These are phyloP conservation scores for Aegilops speltoides DNA, from an alignment of 176 grass and related monocot genomes.

Conservation along the genomic window DNA sequence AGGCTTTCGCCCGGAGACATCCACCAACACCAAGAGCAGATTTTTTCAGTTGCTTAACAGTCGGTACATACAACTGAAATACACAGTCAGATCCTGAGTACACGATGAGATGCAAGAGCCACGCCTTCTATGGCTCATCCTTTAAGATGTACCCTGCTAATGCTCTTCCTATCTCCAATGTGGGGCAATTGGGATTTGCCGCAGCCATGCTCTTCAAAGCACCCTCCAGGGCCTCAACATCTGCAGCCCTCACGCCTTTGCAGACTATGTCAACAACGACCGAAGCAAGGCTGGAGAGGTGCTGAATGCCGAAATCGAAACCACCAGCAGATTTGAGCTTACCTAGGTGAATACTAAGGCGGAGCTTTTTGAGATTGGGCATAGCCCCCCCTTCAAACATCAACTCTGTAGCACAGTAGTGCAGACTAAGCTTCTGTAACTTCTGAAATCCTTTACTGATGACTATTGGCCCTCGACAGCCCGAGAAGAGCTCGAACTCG, in stretches of 20 bases:
- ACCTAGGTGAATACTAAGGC: neutral
- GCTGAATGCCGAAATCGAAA: neutral
- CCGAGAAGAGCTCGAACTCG: too few species aligned
- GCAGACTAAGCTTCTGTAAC: neutral
- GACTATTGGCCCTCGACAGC: neutral
- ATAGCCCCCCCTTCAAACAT: neutral
- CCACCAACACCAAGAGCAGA: too few species aligned
- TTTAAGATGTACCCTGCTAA: too few species aligned
- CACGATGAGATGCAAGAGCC: too few species aligned
- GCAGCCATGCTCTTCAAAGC: neutral
- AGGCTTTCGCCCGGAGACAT: too few species aligned
- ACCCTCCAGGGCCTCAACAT: neutral
- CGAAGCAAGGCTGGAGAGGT: neutral
- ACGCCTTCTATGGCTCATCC: too few species aligned
- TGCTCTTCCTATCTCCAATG: neutral
- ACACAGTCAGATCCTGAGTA: too few species aligned
- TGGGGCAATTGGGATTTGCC: neutral
- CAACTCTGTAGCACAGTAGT: neutral
- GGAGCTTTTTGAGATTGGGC: neutral
- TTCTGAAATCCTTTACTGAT: neutral
- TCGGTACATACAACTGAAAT: too few species aligned
- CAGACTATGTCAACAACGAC: neutral
- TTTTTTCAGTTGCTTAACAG: too few species aligned
- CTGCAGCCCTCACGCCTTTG: neutral
- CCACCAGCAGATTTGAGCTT: neutral